phyloP scores from a whole-genome alignment of 208 protist species.

The Wallacemonas sp. region DNA sequence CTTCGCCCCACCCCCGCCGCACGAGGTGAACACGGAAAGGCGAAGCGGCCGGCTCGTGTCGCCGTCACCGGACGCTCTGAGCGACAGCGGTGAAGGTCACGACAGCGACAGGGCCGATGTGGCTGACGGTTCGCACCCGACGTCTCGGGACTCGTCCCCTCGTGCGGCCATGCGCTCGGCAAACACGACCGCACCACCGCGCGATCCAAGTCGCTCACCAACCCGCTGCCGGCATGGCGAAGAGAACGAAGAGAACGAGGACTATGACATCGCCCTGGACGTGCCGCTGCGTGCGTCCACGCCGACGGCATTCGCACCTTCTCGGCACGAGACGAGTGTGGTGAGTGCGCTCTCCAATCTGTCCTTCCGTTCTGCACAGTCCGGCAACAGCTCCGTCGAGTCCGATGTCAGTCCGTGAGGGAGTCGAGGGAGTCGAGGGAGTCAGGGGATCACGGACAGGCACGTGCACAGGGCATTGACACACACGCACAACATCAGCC shows the following conservation, averaged over 20 bases:
- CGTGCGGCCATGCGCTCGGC: background rate
- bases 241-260: background rate
- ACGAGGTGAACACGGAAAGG: background rate
- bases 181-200: background rate
- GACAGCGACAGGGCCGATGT: background rate
- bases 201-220: background rate
- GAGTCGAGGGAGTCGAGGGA: too few relatives aligned
- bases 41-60: background rate
- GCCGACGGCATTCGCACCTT: background rate
- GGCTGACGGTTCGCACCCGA: too few relatives aligned
- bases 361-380: background rate
- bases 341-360: too few relatives aligned
- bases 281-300: background rate
- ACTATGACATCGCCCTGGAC: conserved; percentile 1
- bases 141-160: too few relatives aligned
- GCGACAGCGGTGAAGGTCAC: background rate
- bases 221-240: too few relatives aligned
- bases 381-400: too few relatives aligned
- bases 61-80: background rate
- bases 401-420: too few relatives aligned
- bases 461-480: too few relatives aligned
- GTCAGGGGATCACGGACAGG: too few relatives aligned
- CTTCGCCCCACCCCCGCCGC: too few relatives aligned
- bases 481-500: too few relatives aligned
- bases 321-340: background rate